Evolutionary conservation across 352 stramenopile species (phyloP).

Genomic region (Pythium guiyangense): DNA sequence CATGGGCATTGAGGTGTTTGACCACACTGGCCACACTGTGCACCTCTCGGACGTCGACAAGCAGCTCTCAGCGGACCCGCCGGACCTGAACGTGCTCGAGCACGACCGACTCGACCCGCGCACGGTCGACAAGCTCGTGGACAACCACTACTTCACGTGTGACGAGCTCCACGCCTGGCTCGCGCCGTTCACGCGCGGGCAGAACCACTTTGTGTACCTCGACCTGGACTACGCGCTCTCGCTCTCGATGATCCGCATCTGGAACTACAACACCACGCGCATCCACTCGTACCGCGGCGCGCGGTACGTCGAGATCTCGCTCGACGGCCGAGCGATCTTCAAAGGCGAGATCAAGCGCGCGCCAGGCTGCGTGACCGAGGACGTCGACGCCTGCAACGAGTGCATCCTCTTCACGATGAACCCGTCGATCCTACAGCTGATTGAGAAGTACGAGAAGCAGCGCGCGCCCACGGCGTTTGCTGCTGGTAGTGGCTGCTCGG

Average conservation of each 20-base stretch:
- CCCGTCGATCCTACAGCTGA: constrained; percentile 62
- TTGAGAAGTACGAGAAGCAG: constrained; percentile 79
- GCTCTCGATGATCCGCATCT: constrained; percentile 83
- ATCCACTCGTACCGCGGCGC: constrained; percentile 74
- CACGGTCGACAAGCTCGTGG: constrained; percentile 87
- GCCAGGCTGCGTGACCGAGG: constrained; percentile 53
- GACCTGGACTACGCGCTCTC: constrained; percentile 71
- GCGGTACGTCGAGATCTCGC: constrained; percentile 54
- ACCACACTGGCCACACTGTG: constrained; percentile 68
- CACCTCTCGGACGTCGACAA: constrained; percentile 55
- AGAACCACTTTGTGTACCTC: constrained; percentile 80
- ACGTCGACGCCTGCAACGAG: constrained; percentile 65
- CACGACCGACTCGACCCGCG: constrained; percentile 70
- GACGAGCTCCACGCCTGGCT: constrained; percentile 90
- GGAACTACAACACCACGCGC: constrained; percentile 86
- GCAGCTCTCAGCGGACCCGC: constrained; percentile 71
- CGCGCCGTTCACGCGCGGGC: constrained; percentile 66
- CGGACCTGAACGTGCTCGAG: constrained; percentile 80
- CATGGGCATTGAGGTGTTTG: constrained; percentile 88
- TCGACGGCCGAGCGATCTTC: constrained; percentile 66
- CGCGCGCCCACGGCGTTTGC: constrained; percentile 5
- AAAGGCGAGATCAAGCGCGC: constrained; percentile 74
- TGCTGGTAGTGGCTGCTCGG: too few relatives aligned
- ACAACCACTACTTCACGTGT: constrained; percentile 82
- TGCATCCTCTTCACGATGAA: constrained; percentile 85